Base-by-base conservation (phyloP, 176 grass and related monocot genomes). In the Bothriochloa decipiens region DNA sequence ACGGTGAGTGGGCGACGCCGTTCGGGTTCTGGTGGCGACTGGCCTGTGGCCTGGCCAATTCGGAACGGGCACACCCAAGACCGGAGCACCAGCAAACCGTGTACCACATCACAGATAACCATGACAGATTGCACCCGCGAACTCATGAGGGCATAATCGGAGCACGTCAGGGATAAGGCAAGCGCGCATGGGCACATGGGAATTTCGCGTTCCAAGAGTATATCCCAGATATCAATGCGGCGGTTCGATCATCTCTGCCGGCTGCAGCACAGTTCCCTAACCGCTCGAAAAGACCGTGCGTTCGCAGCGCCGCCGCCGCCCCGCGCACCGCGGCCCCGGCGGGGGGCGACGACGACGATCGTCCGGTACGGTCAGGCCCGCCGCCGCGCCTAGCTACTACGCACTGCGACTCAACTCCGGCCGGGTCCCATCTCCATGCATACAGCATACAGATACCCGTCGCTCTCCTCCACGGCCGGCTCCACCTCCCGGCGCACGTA, bases 201-300 rank as follows among this genome's bases (percentile, higher is more conserved):
- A 61, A 12, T 63, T 63, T 63, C 60, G 4, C 23, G 60, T 27
- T 12, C 60, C 23, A 12, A 13, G 10, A 10, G 7, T 14, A 23
- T 4, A 23, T 4, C 16, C 16, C 22, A 27, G 4, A 63, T 1
- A 63, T 63, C 60, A 63, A 63, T 63, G 60, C 60, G 60, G 23
- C 60, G 11, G 60, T 26, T 63, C 23, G 11, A 25, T 62, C 58
- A 25, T 27, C 23, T 26, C 23, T 63, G 0, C 53, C 0, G 7
- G 53, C 53, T 57, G 53, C 7, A 57, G 52, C 18, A 2, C 52
- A 22, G 17, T n/a, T 40, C 36, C 68, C 68, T 41, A 70, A 42
- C 68, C 36, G 68, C 20, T 23, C 68, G 68, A 70, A 42, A 41
- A 70, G 68, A 70, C 68, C 68, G 37, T 20, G 68, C 68, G 68